A percentile compares a stretch with the other conserved stretches of the same genome.
These are phyloP conservation scores for Mollisia scopiformis DNA, from an alignment of 2,329 filamentous ascomycete genomes.

Conservation along the genomic window DNA sequence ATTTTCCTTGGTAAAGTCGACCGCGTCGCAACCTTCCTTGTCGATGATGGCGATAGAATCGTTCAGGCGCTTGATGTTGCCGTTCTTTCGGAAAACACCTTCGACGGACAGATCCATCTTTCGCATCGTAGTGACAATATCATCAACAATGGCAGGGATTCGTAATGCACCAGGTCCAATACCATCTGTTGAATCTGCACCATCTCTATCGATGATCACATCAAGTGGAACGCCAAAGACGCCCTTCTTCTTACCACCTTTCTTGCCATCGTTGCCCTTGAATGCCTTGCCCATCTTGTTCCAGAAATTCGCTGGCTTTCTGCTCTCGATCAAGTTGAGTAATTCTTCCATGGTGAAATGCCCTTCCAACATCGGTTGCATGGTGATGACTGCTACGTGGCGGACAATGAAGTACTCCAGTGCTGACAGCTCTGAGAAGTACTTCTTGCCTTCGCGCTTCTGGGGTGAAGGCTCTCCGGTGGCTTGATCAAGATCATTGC, in stretches of 20 bases:
- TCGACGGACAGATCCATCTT: constrained; percentile 99
- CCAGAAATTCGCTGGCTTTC: constrained; percentile 89
- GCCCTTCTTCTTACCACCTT: constrained; percentile 85
- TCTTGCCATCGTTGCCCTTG: constrained; percentile 76
- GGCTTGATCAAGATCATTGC: constrained; percentile 51
- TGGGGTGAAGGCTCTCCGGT: constrained; percentile 56
- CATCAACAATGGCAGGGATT: constrained; percentile 93
- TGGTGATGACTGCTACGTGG: constrained; percentile 90
- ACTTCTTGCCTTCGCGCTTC: constrained; percentile 62
- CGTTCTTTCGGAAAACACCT: constrained; percentile 98
- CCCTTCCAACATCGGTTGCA: constrained; percentile 88
- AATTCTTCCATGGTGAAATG: constrained; percentile 95
- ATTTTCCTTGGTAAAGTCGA: constrained; percentile 85
- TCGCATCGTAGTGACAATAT: constrained; percentile 90
- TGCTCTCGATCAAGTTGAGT: constrained; percentile 87
- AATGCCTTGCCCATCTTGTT: constrained; percentile 97
- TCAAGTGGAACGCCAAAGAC: constrained; percentile 92
- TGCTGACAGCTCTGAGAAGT: constrained; percentile 94
- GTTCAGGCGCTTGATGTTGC: constrained; percentile 92
- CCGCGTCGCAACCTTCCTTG: constrained; percentile 78
- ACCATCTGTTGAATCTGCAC: constrained; percentile 96
- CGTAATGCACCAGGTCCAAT: constrained; percentile 89
- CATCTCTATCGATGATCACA: constrained; percentile 86
- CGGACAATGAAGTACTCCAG: constrained; percentile 97
- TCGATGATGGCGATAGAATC: constrained; percentile 88